Evolutionary conservation across 1,139 yeast species (phyloP).

Genomic region (Blastobotrys malaysiensis): DNA sequence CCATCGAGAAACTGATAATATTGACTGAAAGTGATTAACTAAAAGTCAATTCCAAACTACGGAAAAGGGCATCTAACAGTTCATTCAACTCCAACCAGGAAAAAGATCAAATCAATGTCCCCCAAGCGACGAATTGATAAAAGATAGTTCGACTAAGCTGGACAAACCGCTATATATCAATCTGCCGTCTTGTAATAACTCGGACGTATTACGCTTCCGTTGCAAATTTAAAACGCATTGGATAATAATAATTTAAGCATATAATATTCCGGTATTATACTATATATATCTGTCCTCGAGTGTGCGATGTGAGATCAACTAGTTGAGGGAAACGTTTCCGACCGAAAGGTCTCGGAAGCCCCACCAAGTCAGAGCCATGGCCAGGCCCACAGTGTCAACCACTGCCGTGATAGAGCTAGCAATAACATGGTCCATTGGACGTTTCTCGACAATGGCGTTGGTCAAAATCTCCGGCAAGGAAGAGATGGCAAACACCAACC

Average conservation of each 20-base stretch:
- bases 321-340: not conserved
- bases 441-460: constrained; percentile 33
- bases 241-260: not conserved
- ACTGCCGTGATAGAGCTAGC: constrained; percentile 34
- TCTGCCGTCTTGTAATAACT: too few relatives aligned
- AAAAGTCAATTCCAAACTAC: too few relatives aligned
- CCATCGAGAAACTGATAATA: too few relatives aligned
- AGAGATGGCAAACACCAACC: constrained; percentile 36
- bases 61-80: too few relatives aligned
- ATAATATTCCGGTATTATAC: not conserved
- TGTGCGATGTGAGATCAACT: not conserved
- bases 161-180: too few relatives aligned
- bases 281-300: not conserved
- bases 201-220: too few relatives aligned
- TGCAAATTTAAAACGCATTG: too few relatives aligned
- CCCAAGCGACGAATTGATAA: too few relatives aligned
- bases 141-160: too few relatives aligned
- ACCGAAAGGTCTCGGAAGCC: constrained; percentile 18
- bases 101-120: too few relatives aligned
- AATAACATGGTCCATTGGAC: constrained; percentile 34
- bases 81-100: too few relatives aligned
- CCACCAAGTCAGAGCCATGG: constrained; percentile 37
- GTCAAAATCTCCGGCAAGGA: constrained; percentile 36
- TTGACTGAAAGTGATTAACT: too few relatives aligned
- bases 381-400: constrained; percentile 40